Conservation (phyloP, 345 rosid genomes). For the Eucalyptus paniculata region DNA sequence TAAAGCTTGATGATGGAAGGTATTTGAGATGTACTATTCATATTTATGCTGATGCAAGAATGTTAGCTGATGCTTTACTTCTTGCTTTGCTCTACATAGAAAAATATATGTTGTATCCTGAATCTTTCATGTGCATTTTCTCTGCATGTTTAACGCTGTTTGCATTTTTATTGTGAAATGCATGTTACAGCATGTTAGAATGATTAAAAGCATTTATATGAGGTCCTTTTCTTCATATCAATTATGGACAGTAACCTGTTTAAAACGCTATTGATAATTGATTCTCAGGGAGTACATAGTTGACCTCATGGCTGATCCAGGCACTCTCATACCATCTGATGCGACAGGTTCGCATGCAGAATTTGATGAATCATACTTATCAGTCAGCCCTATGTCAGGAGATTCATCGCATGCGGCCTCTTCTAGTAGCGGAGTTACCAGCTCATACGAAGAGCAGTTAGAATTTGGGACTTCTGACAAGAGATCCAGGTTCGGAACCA, state of each 20-base stretch:
- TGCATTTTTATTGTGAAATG: neutral
- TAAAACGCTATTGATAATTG: constrained; percentile 7
- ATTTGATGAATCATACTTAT: constrained; percentile 46
- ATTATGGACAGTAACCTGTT: neutral
- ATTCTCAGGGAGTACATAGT: constrained; percentile 92
- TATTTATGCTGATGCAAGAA: neutral
- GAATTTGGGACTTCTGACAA: constrained; percentile 40
- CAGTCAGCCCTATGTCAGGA: constrained; percentile 56
- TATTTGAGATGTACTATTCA: neutral
- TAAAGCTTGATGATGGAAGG: constrained; percentile 88
- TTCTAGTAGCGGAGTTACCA: constrained; percentile 55
- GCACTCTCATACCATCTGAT: constrained; percentile 91
- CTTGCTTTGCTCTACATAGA: neutral
- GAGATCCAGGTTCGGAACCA: constrained; percentile 24
- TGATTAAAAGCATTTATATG: neutral
- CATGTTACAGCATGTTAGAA: neutral
- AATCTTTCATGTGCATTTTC: neutral
- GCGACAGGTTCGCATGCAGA: constrained; percentile 55
- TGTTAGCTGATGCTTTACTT: neutral
- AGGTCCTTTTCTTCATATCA: neutral
- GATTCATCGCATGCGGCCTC: constrained; percentile 43
- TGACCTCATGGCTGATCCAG: constrained; percentile 96
- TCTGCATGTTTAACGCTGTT: neutral
- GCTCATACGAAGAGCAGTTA: constrained; percentile 53
- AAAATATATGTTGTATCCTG: neutral